Conservation (phyloP, 129 eudicot genomes). For the Kitagawia praeruptora region DNA sequence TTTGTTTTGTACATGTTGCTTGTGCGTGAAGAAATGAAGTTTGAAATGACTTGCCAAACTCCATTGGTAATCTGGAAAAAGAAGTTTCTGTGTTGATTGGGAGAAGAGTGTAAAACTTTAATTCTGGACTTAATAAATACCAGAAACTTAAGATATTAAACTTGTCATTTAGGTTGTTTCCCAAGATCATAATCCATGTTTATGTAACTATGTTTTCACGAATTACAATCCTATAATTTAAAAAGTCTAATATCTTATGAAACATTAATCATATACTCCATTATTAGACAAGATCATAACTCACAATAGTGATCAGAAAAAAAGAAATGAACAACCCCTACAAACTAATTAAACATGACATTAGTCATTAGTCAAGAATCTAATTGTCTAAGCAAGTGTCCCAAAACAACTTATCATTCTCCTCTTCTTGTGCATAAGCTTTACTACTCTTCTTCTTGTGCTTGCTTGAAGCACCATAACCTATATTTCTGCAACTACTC, state of each 20-base stretch:
- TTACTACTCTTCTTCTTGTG: background rate
- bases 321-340: background rate
- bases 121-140: background rate
- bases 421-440: background rate
- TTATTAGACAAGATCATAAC: background rate
- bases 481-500: background rate
- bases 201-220: too few species aligned
- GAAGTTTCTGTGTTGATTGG: background rate
- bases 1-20: background rate
- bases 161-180: background rate
- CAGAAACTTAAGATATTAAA: background rate
- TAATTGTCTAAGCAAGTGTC: constrained; percentile 43
- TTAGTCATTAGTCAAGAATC: constrained; percentile 13
- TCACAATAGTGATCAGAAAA: background rate
- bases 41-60: background rate
- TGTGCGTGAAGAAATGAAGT: background rate
- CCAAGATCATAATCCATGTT: background rate
- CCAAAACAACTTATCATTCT: constrained; percentile 39
- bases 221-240: background rate
- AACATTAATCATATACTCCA: background rate
- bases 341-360: background rate
- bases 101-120: background rate
- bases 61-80: background rate
- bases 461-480: constrained; percentile 11
- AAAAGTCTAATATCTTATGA: background rate